Evolutionary conservation across 352 stramenopile species (phyloP).

Genomic region (Pythium periplocum): DNA sequence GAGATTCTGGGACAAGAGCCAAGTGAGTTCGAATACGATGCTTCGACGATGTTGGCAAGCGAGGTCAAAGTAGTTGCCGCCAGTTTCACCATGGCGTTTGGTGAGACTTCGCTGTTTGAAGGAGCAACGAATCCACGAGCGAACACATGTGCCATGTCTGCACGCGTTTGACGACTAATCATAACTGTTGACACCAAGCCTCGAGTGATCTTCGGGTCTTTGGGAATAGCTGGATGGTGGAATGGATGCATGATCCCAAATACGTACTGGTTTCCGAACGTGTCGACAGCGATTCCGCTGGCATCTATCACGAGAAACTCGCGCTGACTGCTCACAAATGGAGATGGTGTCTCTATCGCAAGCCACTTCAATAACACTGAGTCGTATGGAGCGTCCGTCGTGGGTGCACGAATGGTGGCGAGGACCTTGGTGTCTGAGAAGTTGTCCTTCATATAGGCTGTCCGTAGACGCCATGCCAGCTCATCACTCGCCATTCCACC

Average conservation of each 20-base stretch:
- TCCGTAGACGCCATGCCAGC: slow-evolving; percentile 18
- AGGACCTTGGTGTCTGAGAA: slow-evolving; percentile 20
- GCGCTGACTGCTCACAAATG: slow-evolving; percentile 2
- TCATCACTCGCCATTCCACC: slow-evolving; percentile 18
- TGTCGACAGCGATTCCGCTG: slow-evolving; percentile 29
- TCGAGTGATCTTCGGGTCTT: slow-evolving; percentile 31
- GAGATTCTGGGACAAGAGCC: slow-evolving; percentile 25
- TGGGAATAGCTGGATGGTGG: slow-evolving; percentile 23
- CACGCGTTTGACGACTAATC: slow-evolving; percentile 22
- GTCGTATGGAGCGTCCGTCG: slow-evolving; percentile 25
- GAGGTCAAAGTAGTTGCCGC: slow-evolving; percentile 29
- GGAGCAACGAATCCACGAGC: slow-evolving; percentile 40
- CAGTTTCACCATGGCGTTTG: slow-evolving; percentile 27
- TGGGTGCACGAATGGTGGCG: slow-evolving; percentile 23
- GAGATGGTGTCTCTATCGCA: slow-evolving; percentile 8
- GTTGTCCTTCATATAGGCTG: slow-evolving; percentile 23
- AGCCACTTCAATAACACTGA: slow-evolving; percentile 47
- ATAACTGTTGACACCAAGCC: slow-evolving; percentile 32
- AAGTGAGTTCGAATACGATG: slow-evolving; percentile 53
- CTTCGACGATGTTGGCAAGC: slow-evolving; percentile 34
- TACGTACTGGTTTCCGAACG: slow-evolving; percentile 17
- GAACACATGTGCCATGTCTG: slow-evolving; percentile 36
- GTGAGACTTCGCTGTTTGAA: slow-evolving; percentile 20
- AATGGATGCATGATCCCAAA: slow-evolving; percentile 60
- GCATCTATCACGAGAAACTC: slow-evolving; percentile 47